Evolutionary conservation across 2,329 filamentous ascomycete genomes (phyloP).

Genomic region (Calonectria crousiana): DNA sequence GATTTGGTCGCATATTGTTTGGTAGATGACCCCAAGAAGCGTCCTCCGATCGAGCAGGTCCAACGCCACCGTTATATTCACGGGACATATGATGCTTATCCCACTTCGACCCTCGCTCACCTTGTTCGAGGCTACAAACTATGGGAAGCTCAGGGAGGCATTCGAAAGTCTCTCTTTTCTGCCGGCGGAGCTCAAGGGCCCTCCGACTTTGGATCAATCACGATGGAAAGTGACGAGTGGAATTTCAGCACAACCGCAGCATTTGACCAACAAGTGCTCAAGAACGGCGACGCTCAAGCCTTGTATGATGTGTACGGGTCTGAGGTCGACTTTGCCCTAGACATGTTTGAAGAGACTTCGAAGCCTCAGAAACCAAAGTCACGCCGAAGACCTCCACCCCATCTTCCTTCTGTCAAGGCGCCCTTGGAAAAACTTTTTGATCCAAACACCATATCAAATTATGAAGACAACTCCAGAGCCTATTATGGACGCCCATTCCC

Average conservation of each 20-base stretch:
- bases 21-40: conserved; percentile 74
- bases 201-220: conserved; percentile 57
- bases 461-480: conserved; percentile 71
- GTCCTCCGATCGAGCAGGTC: conserved; percentile 77
- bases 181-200: conserved; percentile 69
- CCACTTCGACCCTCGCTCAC: conserved; percentile 71
- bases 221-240: conserved; percentile 71
- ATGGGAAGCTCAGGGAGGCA: conserved; percentile 82
- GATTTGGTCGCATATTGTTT: conserved; percentile 81
- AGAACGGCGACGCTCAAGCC: conserved; percentile 66
- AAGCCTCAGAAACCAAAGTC: conserved; percentile 65
- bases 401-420: conserved; percentile 67
- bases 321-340: conserved; percentile 64
- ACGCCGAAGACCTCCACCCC: conserved; percentile 69
- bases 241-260: conserved; percentile 75
- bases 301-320: conserved; percentile 72
- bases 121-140: conserved; percentile 79
- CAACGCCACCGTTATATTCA: conserved; percentile 77
- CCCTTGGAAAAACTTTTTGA: conserved; percentile 76
- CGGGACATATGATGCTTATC: conserved; percentile 72
- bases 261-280: conserved; percentile 71
- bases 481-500: conserved; percentile 67
- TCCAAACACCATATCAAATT: conserved; percentile 73
- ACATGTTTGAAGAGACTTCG: conserved; percentile 62
- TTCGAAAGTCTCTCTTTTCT: conserved; percentile 74